Base-by-base conservation (phyloP, 305 asterid species). In the Solanum chacoense region DNA sequence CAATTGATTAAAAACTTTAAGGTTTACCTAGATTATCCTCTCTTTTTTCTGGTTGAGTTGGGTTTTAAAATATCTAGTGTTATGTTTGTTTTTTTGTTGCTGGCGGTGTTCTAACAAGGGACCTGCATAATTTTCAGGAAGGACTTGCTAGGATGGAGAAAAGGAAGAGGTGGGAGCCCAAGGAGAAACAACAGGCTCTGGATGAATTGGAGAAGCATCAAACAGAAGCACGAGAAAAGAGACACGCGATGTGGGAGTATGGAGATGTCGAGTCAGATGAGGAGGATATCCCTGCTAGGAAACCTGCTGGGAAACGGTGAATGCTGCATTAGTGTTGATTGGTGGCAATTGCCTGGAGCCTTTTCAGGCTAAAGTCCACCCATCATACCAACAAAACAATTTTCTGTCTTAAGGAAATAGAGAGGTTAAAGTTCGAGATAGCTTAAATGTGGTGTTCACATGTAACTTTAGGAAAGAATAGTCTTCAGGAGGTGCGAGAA, bases 81-180 rank as follows among this genome's bases (percentile, higher is more conserved):
- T 80, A 8, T 26, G 24, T 79, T 8, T 37, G 12, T 24, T 26
- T 24, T 80, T 80, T 22, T 1, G 13, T 7, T 40, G 85, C 37
- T 40, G 37, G 36, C 3, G 24, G 16, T 45, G 18, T 81, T 45
- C 18, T 81, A 81, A 81, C n/a, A 7, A 55, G 31, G 50, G 13
- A 11, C 45, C 24, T 67, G 63, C 40, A 31, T 16, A 34, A 88
- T 5, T 55, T 55, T 32, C 95, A 98, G 99, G 99, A 96, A 34
- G 99, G 99, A 29, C 96, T 95, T 72, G 99, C 95, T 45, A 93
- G 98, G 88, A 63, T 96, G 94, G 99, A 96, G 96, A 98, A 95
- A 85, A 95, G 98, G 91, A 84, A 34, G 75, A 84, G 87, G 29
- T 92, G 96, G 55, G 95, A 95, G 86, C 94, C 91, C 89, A 98